Base-by-base conservation (phyloP, 306 rosid genomes). In the Trifolium pratense region DNA sequence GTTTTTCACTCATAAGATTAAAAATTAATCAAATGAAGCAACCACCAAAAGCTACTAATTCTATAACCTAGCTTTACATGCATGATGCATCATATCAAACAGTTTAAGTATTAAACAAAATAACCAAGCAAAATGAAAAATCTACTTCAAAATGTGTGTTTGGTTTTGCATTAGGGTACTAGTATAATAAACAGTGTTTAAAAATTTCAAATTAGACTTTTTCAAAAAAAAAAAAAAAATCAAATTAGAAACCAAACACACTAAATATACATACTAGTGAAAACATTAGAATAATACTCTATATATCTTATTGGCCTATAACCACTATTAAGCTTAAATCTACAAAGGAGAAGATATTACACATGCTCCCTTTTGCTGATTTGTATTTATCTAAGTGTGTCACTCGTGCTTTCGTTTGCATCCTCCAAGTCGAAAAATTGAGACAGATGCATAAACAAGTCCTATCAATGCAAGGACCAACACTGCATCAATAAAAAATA, bases 381-480 rank as follows among this genome's bases (percentile, higher is more conserved):
- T 53, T 46, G 48, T 63, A 65, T 34, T 46, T 13, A 68, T 20
- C 61, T 36, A 65, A 5, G n/a, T 5, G 23, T 66, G 51, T 84
- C 66, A 84, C 6, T 84, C 88, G 25, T 43, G 83, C 77, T 84
- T 81, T 39, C 61, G 58, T 81, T 81, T 81, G 79, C 78, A 65
- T 71, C 70, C 26, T 34, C 68, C 68, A 17, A 59, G 69, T 48
- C 32, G 25, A 62, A 3, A 48, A 48, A 78, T 32, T 66, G 55
- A 17, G 74, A 70, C 17, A 48, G 8, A 53, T 6, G 66, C 26
- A 63, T 58, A 80, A 7, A 1, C 61, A 16, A 84, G 76, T 55
- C 71, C 74, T 25, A 78, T 1, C 18, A 80, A 58, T 7, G 20
- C 65, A 70, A 84, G 66, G 18, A 78, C 37, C 73, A 84, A 70